A percentile compares a stretch with the other conserved stretches of the same genome.
Evolutionary conservation across 2,329 filamentous ascomycete species (phyloP).

Genomic region (Clonostachys sp.): DNA sequence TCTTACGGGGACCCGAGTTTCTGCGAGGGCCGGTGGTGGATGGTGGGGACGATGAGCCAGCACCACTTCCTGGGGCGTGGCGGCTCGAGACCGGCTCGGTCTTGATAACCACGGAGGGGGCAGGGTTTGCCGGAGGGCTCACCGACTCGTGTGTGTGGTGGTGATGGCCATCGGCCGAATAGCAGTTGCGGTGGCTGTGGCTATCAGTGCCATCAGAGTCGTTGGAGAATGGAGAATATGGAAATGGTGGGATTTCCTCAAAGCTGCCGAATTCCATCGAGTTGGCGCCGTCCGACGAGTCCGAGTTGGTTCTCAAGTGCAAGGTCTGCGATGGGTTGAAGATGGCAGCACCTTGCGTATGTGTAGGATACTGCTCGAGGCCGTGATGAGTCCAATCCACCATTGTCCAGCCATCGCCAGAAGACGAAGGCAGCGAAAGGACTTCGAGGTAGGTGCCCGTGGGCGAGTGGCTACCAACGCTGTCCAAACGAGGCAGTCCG

Average conservation of each 20-base stretch:
- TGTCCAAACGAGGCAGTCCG: conserved; percentile 29
- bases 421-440: conserved; percentile 73
- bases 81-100: conserved; percentile 48
- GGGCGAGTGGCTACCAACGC: conserved; percentile 38
- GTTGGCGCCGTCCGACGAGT: conserved; percentile 71
- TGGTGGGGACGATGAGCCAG: conserved; percentile 55
- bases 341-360: conserved; percentile 58
- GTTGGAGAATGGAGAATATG: conserved; percentile 78
- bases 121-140: conserved; percentile 66
- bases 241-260: conserved; percentile 69
- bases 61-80: conserved; percentile 56
- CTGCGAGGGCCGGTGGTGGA: conserved; percentile 59
- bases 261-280: conserved; percentile 71
- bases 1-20: conserved; percentile 69
- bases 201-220: conserved; percentile 69
- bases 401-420: conserved; percentile 82
- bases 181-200: conserved; percentile 56
- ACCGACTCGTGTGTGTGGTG: conserved; percentile 45
- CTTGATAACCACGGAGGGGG: conserved; percentile 45
- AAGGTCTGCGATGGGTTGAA: conserved; percentile 91
- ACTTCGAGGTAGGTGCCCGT: conserved; percentile 71
- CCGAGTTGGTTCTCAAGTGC: conserved; percentile 81
- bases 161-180: conserved; percentile 48
- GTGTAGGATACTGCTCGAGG: conserved; percentile 51
- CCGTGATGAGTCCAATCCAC: conserved; percentile 72